A percentile compares a stretch with the other conserved stretches of the same genome.
Evolutionary conservation across 768 basidiomycete species (phyloP).

Genomic region (Megacollybia marginata): DNA sequence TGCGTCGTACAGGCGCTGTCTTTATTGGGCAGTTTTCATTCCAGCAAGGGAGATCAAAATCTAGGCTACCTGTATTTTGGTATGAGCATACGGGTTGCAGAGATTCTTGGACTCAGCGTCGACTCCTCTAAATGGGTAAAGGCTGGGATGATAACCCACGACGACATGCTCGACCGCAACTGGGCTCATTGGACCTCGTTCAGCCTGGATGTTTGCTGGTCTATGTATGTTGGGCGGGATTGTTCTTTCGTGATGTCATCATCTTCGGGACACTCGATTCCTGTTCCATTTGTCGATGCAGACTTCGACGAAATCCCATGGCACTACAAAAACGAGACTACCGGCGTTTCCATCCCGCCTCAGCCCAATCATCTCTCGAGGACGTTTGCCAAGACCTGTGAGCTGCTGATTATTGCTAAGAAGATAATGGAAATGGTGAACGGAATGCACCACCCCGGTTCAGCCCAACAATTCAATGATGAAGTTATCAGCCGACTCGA

Average conservation of each 20-base stretch:
- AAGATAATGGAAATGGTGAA: constrained; percentile 51
- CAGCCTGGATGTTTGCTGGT: constrained; percentile 59
- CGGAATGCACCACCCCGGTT: not conserved
- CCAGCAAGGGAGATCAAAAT: constrained; percentile 38
- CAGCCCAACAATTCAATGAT: constrained; percentile 28
- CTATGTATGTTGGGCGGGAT: constrained; percentile 58
- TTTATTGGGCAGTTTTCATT: constrained; percentile 36
- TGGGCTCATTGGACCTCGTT: constrained; percentile 58
- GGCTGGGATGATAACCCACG: constrained; percentile 39
- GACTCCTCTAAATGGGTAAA: constrained; percentile 54
- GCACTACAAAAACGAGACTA: constrained; percentile 30
- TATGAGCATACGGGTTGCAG: constrained; percentile 49
- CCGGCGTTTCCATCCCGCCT: constrained; percentile 15
- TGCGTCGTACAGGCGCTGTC: constrained; percentile 37
- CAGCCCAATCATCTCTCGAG: constrained; percentile 37
- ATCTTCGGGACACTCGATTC: constrained; percentile 21
- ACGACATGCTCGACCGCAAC: constrained; percentile 49
- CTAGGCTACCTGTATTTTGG: constrained; percentile 42
- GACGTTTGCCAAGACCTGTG: constrained; percentile 41
- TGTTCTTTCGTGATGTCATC: constrained; percentile 37
- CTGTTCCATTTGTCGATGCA: constrained; percentile 39
- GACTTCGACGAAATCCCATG: constrained; percentile 44
- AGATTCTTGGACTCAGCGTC: constrained; percentile 50
- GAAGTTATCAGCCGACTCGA: constrained; percentile 47
- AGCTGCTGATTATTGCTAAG: constrained; percentile 40